Base-by-base conservation (phyloP, 495 filamentous ascomycete species). In the Trichocladium uniseriatum region DNA sequence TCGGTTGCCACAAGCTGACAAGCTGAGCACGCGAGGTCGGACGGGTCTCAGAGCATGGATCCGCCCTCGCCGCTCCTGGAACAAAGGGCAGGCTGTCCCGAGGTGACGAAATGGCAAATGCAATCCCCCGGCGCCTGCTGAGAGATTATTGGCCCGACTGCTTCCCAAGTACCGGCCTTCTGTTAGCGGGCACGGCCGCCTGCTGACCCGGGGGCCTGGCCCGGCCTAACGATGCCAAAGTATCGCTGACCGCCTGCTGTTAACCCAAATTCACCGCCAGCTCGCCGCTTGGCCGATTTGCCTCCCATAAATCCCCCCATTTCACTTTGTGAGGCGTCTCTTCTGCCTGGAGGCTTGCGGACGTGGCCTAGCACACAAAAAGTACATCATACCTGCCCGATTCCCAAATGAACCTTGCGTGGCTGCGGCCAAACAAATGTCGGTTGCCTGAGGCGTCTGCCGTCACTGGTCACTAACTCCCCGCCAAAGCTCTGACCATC, bases 331-430 rank as follows among this genome's bases (percentile, higher is more conserved):
- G 58, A 53, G 48, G 43, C 59, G 48, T 27, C 38, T 43, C 34
- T 49, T 53, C 59, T 60, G 62, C 62, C 59, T 64, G 44, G 48
- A 34, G n/a, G n/a, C n/a, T n/a, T n/a, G n/a, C n/a, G n/a, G 10
- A 38, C 31, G 21, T 14, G 31, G 34, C 34, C 54, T 59, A 59
- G 43, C 57, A 57, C 48, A 34, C 32, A 29, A 41, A 47, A 62
- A 60, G 59, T 62, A 62, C 57, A 35, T 15, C 56, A 27, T 57
- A 55, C 52, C 31, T 46, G 24, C n/a, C n/a, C n/a, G n/a, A 15
- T n/a, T 38, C 5, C 22, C 24, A 18, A 18, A 8, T 32, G 24
- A 3, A 5, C 41, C 28, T 28, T 28, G 46, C 38, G 8, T 22
- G 37, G 36, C 45, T 22, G 38, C 11, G 38, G n/a, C 27, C 35